A percentile compares a stretch with the other conserved stretches of the same genome.
phyloP scores from a whole-genome alignment of 176 grass and related monocot species.

The Saccharum officinarum region DNA sequence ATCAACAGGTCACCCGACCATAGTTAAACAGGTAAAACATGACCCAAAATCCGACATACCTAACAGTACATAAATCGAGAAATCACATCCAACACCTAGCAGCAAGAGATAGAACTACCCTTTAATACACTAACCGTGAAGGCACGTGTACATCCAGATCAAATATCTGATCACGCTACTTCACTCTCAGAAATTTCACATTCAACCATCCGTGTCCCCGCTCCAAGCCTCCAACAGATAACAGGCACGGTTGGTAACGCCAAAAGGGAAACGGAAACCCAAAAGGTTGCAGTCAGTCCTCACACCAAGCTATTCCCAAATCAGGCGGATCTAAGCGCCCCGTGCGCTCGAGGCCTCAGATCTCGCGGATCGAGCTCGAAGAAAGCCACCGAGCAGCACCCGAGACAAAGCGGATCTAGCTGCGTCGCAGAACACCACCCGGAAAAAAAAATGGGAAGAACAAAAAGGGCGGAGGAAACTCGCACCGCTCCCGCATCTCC shows the following conservation, averaged over 20 bases:
- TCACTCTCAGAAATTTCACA: too few species aligned
- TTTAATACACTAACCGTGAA: background rate
- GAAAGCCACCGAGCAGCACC: background rate
- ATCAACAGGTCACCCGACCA: background rate
- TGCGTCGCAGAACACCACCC: background rate
- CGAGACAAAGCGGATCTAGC: constrained; percentile 18
- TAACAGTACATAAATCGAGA: background rate
- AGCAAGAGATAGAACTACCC: background rate
- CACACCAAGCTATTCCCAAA: background rate
- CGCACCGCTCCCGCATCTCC: background rate
- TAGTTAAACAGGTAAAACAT: background rate
- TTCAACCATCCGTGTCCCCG: background rate
- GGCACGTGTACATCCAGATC: background rate
- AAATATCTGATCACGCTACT: background rate
- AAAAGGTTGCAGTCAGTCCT: background rate
- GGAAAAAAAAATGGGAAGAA: background rate
- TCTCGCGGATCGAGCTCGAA: constrained; percentile 11
- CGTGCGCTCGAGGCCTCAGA: background rate
- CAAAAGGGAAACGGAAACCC: background rate
- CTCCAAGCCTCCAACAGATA: background rate
- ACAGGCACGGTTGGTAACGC: background rate
- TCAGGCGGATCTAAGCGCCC: constrained; percentile 15
- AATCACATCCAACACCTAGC: background rate
- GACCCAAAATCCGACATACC: background rate
- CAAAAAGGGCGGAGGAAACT: background rate